Evolutionary conservation across 305 asterid genomes (phyloP), one percentile per base, ranked within the genome.

Genomic region (Solanum aculeatissimum): DNA sequence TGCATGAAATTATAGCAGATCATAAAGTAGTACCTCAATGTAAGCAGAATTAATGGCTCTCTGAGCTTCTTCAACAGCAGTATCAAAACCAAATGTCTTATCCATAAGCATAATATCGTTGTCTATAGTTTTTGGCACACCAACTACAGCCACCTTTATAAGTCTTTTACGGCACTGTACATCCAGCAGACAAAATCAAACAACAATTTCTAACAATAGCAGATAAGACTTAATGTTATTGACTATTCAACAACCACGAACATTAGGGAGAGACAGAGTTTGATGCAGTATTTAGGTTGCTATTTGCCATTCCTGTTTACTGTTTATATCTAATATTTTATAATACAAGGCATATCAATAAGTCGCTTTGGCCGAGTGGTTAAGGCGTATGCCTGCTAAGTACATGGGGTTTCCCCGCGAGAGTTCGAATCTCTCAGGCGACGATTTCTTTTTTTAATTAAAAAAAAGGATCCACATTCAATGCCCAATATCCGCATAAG

Each of bases 361-460:
- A 51, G 62, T 91, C 96, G 95, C 98, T 93, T 96, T 94, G 99
- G 98, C 98, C 98, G 99, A 95, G 99, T 95, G 98, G 98, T 96
- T 95, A 96, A 96, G 98, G 97, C 98, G 97, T 96, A 98, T 96
- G 97, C 98, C 99, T 95, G 98, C 97, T 95, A 96, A 97, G 98
- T 93, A 94, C 99, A 93, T 92, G 98, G 98, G 98, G 92, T 95
- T 91, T 94, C 94, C 97, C 99, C 98, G 98, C 97, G 98, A 96
- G 98, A 95, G 98, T 94, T 96, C 97, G 98, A 94, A 94, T 95
- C 98, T 95, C 98, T 92, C 98, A 94, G 98, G 98, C 98, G 98
- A 93, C 98, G 97, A 1, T 1, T 18, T 1, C 4, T 57, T n/a
- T 9, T 8, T 7, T 42, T 4, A 35, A 35, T 35, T 35, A 35